Evolutionary conservation across 2,329 filamentous ascomycete genomes (phyloP).

Genomic region (Colletotrichum acutatum): DNA sequence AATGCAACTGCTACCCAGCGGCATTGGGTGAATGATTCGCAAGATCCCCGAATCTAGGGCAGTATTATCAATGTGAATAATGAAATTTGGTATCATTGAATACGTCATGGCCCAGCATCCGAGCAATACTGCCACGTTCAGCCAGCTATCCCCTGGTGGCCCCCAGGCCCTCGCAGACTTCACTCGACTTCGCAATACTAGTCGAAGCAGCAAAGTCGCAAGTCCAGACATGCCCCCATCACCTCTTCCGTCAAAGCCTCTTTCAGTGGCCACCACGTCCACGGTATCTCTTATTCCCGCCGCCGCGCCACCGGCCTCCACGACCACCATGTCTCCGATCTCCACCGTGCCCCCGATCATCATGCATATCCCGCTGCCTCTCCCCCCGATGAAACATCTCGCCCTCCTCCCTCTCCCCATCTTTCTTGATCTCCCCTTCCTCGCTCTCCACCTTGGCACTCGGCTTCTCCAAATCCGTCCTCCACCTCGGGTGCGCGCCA

Average conservation of each 20-base stretch:
- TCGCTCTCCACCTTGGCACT: conserved; percentile 75
- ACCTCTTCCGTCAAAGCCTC: not conserved
- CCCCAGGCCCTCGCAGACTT: too few species aligned
- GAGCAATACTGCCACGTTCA: not conserved
- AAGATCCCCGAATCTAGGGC: not conserved
- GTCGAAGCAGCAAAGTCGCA: not conserved
- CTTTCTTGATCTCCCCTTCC: conserved; percentile 61
- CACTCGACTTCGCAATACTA: too few species aligned
- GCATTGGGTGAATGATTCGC: not conserved
- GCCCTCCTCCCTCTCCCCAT: conserved; percentile 62
- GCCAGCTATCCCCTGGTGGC: not conserved
- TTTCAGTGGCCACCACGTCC: conserved; percentile 38
- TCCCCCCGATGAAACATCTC: conserved; percentile 44
- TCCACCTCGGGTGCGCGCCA: conserved; percentile 86
- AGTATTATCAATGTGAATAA: not conserved
- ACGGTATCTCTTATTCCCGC: conserved; percentile 47
- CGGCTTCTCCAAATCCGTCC: conserved; percentile 79
- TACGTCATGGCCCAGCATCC: not conserved
- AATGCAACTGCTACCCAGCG: too few species aligned
- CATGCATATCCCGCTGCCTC: conserved; percentile 49
- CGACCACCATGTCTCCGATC: conserved; percentile 41
- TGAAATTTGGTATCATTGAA: conserved; percentile 15
- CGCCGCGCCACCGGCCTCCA: conserved; percentile 47
- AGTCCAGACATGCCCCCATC: too few species aligned
- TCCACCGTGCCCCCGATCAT: conserved; percentile 47